Evolutionary conservation across 2,329 filamentous ascomycete species (phyloP), one percentile per base, ranked within the genome.

Genomic region (Penicillium italicum): DNA sequence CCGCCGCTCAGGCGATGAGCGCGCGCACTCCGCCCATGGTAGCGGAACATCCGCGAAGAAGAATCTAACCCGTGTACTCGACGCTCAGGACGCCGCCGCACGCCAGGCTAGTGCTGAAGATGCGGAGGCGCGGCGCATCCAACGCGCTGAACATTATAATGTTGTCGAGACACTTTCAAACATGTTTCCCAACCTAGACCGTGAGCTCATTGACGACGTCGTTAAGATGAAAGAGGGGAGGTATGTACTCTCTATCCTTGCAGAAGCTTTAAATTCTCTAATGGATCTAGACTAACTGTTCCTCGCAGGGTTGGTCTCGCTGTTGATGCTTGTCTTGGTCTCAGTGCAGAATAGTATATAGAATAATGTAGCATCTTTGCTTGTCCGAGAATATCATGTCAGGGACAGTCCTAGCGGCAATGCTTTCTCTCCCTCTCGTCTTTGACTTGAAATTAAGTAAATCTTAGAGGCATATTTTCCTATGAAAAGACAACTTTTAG

Each of bases 181-280:
- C 65, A 99, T 99, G 94, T 99, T 99, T 72, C 94, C 94, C 0
- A 91, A 95, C 69, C 79, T 99, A 48, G 94, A 99, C 72, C 85
- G 86, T 67, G 95, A 99, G 46, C 83, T 99, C 36, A 97, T 99
- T 69, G 92, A 92, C 67, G 94, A 99, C 76, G 94, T 99, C 38
- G 94, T 99, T 26, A 86, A 93, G 72, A 85, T 95, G 77, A 97
- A 99, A 76, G 88, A 97, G 74, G 95, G 94, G 70, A 85, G 90
- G 91, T 93, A 74, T 77, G 89, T 83, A 50, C 2, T 34, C 34
- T 30, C 12, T 49, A 45, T 51, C 34, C 22, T 46, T 34, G 14
- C 8, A 33, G n/a, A 34, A 8, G 14, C n/a, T 34, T 24, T 30
- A 51, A 41, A 16, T 52, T 18, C 36, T 20, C 2, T 31, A n/a